Evolutionary conservation across 140 eudicot genomes (phyloP), one percentile per base, ranked within the genome.

Genomic region (Anethum foeniculum): DNA sequence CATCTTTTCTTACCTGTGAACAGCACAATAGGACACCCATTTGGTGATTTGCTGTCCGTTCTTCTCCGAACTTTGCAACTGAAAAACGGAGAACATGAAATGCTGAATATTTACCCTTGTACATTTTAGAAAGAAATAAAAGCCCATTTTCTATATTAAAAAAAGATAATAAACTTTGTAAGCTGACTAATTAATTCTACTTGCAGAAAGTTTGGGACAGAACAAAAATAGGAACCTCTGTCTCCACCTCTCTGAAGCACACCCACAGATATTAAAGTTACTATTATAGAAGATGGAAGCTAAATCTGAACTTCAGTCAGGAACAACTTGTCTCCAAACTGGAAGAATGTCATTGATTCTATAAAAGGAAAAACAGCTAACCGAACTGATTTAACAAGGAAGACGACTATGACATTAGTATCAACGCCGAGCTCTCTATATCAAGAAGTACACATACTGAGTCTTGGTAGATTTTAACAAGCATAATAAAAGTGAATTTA

Each of bases 1-100:
- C 47, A 7, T 18, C 1, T 38, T 71, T 64, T 23, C 78, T 51
- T 89, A 92, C 98, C 87, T 92, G 81, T 94, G 98, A 84, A 77
- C 74, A 78, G 93, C 86, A 84, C 98, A 94, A 83, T 90, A 90
- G 27, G 97, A 85, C 67, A 86, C 82, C 94, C 89, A 90, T 80
- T 82, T 89, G 52, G 91, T 92, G 39, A 47, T 84, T 75, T 84
- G 87, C 52, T 25, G 52, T 72, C 97, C 97, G 71, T 65, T 79
- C 86, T 88, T 90, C 86, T 92, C 92, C 14, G 80, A 85, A 71
- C 93, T 87, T 83, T 90, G 93, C 82, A 94, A 58, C 98, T 94
- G 88, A 38, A 82, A 69, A 62, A 58, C 52, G 75, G 16, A n/a
- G 49, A 81, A 44, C 56, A 43, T 44, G 49, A 74, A 25, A 30